Evolutionary conservation across 805 yeast species (phyloP).

Genomic region (Candida sithepensis): DNA sequence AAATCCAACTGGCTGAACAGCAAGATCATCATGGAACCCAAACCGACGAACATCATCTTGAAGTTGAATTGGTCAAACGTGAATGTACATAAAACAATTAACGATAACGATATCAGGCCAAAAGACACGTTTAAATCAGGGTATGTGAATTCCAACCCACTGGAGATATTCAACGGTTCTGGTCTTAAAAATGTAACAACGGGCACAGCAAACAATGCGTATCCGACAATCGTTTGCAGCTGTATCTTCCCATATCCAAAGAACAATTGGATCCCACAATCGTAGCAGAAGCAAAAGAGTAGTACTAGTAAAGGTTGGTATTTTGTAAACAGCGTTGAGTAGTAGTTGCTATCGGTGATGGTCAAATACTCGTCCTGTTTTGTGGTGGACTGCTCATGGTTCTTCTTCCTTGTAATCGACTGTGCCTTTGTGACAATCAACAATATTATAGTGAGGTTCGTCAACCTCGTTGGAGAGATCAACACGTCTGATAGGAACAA

Average conservation of each 20-base stretch:
- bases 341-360: not conserved
- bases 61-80: slow-evolving; percentile 21
- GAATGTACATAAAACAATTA: slow-evolving; percentile 9
- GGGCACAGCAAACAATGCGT: slow-evolving; percentile 20
- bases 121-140: slow-evolving; percentile 15
- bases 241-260: not conserved
- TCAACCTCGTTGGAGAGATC: slow-evolving; percentile 25
- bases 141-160: not conserved
- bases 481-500: slow-evolving; percentile 20
- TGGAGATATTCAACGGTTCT: not conserved
- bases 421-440: slow-evolving; percentile 14
- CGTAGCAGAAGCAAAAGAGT: slow-evolving; percentile 12
- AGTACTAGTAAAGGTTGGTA: slow-evolving; percentile 20
- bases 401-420: slow-evolving; percentile 1
- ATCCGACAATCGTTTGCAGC: slow-evolving; percentile 12
- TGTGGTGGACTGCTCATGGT: slow-evolving; percentile 6
- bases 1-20: slow-evolving; percentile 29
- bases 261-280: slow-evolving; percentile 3
- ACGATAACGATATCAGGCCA: slow-evolving; percentile 5
- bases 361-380: not conserved
- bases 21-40: slow-evolving; percentile 28
- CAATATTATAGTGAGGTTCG: slow-evolving; percentile 22
- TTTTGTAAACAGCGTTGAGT: slow-evolving; percentile 4
- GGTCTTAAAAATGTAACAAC: slow-evolving; percentile 17
- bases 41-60: slow-evolving; percentile 28